phyloP scores from a whole-genome alignment of 1,284 basidiomycete genomes.

The Bondarzewia mesenterica region DNA sequence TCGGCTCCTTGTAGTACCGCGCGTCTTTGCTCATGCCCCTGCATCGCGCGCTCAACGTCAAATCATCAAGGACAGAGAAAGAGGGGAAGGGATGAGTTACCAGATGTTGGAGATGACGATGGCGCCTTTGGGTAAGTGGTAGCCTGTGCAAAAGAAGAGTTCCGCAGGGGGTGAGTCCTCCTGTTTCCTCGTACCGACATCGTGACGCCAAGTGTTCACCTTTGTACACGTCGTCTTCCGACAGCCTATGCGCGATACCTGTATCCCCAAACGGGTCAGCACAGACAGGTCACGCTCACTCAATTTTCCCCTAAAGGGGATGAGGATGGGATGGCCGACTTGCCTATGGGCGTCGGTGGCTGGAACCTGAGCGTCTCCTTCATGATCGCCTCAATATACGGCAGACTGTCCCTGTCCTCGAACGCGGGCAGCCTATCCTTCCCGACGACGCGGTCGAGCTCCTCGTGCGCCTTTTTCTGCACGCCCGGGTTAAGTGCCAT shows the following conservation, averaged over 20 bases:
- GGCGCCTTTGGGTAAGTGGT: not conserved
- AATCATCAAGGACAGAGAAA: too few species aligned
- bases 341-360: not conserved
- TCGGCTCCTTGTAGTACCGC: conserved; percentile 10
- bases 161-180: too few species aligned
- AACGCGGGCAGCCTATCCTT: not conserved
- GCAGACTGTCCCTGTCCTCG: not conserved
- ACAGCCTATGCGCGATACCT: conserved; percentile 12
- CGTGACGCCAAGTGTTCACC: conserved; percentile 1
- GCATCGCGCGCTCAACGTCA: too few species aligned
- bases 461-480: not conserved
- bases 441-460: not conserved
- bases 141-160: too few species aligned
- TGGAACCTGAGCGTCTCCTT: not conserved
- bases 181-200: too few species aligned
- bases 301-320: too few species aligned
- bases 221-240: conserved; percentile 14
- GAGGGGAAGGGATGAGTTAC: not conserved
- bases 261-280: conserved; percentile 6
- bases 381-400: not conserved
- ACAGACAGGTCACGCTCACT: conserved; percentile 2
- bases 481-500: not conserved
- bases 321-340: not conserved
- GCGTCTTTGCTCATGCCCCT: conserved; percentile 10
- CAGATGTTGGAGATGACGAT: not conserved